phyloP scores from a whole-genome alignment of 345 rosid species.

The Odontarrhena argentea region DNA sequence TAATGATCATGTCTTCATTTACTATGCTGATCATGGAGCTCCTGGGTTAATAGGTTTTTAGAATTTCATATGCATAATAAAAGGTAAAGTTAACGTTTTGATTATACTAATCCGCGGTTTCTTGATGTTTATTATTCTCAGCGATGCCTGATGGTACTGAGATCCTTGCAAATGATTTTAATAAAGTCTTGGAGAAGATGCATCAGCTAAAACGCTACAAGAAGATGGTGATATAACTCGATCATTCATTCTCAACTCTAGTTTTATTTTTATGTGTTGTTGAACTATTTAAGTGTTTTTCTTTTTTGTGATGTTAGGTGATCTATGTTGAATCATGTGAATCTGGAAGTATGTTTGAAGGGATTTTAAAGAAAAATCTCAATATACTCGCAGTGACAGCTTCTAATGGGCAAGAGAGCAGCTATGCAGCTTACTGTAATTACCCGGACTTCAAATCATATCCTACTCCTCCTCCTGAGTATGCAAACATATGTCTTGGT shows the following conservation, averaged over 20 bases:
- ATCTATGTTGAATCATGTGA: constrained; percentile 73
- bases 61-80: background rate
- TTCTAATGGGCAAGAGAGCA: constrained; percentile 54
- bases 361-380: constrained; percentile 46
- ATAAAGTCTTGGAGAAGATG: constrained; percentile 52
- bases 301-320: constrained; percentile 43
- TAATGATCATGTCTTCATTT: constrained; percentile 56
- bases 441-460: background rate
- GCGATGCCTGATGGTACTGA: constrained; percentile 50
- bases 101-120: background rate
- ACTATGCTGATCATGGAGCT: constrained; percentile 66
- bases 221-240: constrained; percentile 44
- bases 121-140: constrained; percentile 25
- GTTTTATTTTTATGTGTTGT: background rate
- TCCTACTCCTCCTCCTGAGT: constrained; percentile 40
- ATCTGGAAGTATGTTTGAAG: constrained; percentile 69
- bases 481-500: constrained; percentile 54
- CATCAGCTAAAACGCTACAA: constrained; percentile 46
- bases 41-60: constrained; percentile 49
- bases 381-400: constrained; percentile 64
- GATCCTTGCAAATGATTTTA: constrained; percentile 46
- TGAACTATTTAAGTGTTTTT: constrained; percentile 8
- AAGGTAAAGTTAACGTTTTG: background rate
- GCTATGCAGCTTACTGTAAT: constrained; percentile 57
- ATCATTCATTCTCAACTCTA: background rate